phyloP scores from a whole-genome alignment of 371 early-diverging fungal genomes.

The Fennellomyces sp. region DNA sequence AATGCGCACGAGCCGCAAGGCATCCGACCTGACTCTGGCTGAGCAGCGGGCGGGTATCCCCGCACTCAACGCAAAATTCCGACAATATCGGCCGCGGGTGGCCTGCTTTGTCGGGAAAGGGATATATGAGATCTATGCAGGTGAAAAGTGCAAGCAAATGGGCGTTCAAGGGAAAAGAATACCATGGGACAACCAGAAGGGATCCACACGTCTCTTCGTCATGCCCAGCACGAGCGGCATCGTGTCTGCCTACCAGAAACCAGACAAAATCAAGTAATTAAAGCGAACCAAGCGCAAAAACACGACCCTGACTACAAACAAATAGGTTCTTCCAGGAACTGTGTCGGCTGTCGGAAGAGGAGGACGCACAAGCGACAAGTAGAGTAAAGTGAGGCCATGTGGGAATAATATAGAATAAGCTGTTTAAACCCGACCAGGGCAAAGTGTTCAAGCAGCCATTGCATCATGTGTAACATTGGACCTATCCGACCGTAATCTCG shows the following conservation, averaged over 20 bases:
- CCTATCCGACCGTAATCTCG: too few relatives aligned
- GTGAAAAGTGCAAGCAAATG: slow-evolving; percentile 30
- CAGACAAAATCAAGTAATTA: slow-evolving; percentile 61
- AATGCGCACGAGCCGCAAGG: slow-evolving; percentile 56
- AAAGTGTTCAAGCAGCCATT: neutral
- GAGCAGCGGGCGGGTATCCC: slow-evolving; percentile 71
- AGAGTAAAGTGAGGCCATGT: neutral
- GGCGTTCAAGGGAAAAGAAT: slow-evolving; percentile 39
- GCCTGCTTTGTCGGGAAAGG: slow-evolving; percentile 80
- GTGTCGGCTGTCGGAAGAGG: neutral
- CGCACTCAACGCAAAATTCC: slow-evolving; percentile 62
- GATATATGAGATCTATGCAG: slow-evolving; percentile 66
- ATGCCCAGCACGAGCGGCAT: slow-evolving; percentile 80
- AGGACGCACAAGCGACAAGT: slow-evolving; percentile 1
- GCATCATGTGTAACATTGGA: slow-evolving; percentile 1
- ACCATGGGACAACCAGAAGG: slow-evolving; percentile 27
- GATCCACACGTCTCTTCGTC: slow-evolving; percentile 59
- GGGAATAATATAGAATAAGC: too few relatives aligned
- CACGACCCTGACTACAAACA: too few relatives aligned
- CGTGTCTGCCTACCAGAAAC: slow-evolving; percentile 61
- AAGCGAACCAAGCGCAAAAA: too few relatives aligned
- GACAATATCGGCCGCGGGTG: slow-evolving; percentile 58
- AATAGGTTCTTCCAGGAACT: slow-evolving; percentile 15
- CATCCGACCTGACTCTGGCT: slow-evolving; percentile 54
- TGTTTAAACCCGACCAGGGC: too few relatives aligned